Conservation (phyloP, 352 stramenopile genomes). For the Phytopythium helicoides region DNA sequence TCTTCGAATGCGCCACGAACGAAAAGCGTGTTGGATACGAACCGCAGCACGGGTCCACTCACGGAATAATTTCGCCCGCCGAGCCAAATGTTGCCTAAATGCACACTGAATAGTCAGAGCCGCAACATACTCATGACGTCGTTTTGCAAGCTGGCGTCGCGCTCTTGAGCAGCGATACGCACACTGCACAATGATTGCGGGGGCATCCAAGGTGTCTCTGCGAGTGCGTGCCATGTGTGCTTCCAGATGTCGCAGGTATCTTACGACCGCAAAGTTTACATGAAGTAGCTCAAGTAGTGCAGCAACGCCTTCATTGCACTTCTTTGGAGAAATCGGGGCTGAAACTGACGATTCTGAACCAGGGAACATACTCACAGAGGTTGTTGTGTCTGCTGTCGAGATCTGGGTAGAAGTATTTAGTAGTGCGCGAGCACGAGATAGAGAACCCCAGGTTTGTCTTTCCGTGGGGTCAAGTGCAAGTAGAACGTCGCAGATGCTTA, state of each 20-base stretch:
- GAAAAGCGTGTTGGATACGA: constrained; percentile 60
- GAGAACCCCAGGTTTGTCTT: constrained; percentile 17
- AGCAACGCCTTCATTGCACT: constrained; percentile 7
- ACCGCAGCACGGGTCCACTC: constrained; percentile 46
- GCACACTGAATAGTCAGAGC: constrained; percentile 62
- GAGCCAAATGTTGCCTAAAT: constrained; percentile 64
- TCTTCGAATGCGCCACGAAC: constrained; percentile 9
- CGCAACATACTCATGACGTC: constrained; percentile 26
- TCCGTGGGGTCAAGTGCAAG: constrained; percentile 29
- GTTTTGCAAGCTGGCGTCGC: constrained; percentile 17
- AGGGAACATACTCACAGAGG: neutral
- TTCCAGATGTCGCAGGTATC: constrained; percentile 57
- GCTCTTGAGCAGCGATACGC: constrained; percentile 31
- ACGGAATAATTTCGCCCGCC: constrained; percentile 41
- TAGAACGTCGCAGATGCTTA: constrained; percentile 23
- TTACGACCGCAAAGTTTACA: constrained; percentile 32
- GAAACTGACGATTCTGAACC: neutral
- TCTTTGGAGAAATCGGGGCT: neutral
- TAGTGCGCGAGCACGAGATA: constrained; percentile 16
- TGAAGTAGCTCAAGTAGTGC: constrained; percentile 19
- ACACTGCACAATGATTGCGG: constrained; percentile 46
- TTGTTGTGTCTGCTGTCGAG: neutral
- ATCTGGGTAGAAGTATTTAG: neutral
- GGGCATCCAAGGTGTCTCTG: constrained; percentile 9
- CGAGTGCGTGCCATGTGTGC: constrained; percentile 21